A percentile compares a stretch with the other conserved stretches of the same genome.
Conservation (phyloP, 495 filamentous ascomycete species). For the Aspergillus incahuasiensis region DNA sequence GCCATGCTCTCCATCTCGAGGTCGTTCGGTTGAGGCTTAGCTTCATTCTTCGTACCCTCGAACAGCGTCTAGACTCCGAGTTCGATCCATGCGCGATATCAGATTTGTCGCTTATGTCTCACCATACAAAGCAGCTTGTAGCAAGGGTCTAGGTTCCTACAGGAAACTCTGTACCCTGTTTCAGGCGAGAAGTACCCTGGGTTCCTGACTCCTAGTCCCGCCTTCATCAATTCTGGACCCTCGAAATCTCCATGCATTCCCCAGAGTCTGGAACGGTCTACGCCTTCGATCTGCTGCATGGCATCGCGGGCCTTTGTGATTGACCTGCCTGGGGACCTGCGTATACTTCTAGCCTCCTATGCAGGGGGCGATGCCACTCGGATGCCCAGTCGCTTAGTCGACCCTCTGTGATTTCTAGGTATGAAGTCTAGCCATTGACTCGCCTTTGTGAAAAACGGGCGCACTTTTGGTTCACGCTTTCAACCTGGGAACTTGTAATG, state of each 20-base stretch:
- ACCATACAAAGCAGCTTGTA: not conserved
- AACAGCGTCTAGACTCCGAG: not conserved
- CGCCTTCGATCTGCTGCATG: not conserved
- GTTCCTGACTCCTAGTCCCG: not conserved
- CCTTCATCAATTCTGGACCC: not conserved
- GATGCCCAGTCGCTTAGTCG: too few relatives aligned
- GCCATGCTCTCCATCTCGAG: not conserved
- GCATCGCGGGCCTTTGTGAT: not conserved
- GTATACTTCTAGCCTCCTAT: too few relatives aligned
- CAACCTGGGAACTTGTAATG: too few relatives aligned
- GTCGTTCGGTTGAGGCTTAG: not conserved
- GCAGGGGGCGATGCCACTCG: too few relatives aligned
- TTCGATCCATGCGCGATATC: not conserved
- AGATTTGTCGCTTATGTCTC: not conserved
- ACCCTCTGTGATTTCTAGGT: too few relatives aligned
- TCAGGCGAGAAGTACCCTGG: not conserved
- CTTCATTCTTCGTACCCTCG: not conserved
- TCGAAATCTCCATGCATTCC: not conserved
- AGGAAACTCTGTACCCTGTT: not conserved
- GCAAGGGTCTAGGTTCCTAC: not conserved
- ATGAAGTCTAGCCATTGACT: too few relatives aligned
- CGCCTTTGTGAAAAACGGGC: too few relatives aligned
- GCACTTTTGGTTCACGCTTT: too few relatives aligned
- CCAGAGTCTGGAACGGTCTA: not conserved
- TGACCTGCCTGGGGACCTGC: not conserved